Evolutionary conservation across 805 yeast species (phyloP), one percentile per base, ranked within the genome.

Genomic region (Yamadazyma scolyti): DNA sequence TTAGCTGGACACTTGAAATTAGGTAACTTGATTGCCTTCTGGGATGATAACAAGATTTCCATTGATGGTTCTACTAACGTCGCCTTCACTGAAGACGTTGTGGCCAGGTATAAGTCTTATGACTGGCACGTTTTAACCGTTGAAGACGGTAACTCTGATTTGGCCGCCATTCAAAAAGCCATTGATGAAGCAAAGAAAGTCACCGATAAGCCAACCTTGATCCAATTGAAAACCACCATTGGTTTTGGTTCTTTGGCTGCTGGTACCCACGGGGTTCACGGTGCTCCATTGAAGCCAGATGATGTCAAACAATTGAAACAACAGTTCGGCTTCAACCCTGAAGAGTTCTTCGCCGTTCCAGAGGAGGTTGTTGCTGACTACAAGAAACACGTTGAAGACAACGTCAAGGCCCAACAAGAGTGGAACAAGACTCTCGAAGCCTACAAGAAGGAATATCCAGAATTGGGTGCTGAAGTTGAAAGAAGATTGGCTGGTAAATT

Each of bases 41-140:
- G 88, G 77, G 97, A 90, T 61, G 96, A 88, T 71, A 90, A 90
- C 82, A 81, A 80, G 58, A 88, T 90, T 73, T 82, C 97, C 54
- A 90, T 90, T 59, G 97, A 90, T 60, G 97, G 97, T 73, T 69
- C 73, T 67, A 90, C 93, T 54, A 70, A 75, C 43, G 79, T 79
- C 41, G 85, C 97, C 39, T 89, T 90, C 78, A 85, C 96, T 43
- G 97, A 90, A 71, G 84, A 90, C 56, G 97, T 90, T 31, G 55
- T 73, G 46, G 73, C 71, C 58, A 79, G 97, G 68, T 82, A 83
- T 61, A 81, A 81, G 71, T 74, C 96, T 35, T 90, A 89, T 65
- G 96, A 95, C 50, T 90, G 97, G 97, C 83, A 90, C 71, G 74
- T 82, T 25, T 39, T 82, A 43, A 67, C 73, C 61, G 89, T 90